phyloP scores from a whole-genome alignment of 331 rosid species.

The Acacia pycnantha region DNA sequence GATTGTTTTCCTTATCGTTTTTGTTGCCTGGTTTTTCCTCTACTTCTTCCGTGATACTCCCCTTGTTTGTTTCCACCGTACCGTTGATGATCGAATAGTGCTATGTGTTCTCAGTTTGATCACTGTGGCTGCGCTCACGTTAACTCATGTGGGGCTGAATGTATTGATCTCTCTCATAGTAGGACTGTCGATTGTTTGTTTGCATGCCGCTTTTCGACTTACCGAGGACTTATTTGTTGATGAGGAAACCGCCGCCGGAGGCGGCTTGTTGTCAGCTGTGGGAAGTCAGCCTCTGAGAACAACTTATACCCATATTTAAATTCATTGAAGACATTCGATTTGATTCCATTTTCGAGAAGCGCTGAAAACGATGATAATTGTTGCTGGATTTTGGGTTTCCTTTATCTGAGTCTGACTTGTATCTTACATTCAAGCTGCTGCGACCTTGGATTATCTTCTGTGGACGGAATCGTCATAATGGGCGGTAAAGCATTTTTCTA shows the following conservation, averaged over 20 bases:
- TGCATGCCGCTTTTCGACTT: not conserved
- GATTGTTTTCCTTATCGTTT: conserved; percentile 43
- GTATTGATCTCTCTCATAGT: not conserved
- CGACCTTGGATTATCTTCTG: not conserved
- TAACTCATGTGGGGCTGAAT: conserved; percentile 8
- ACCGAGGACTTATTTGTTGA: conserved; percentile 8
- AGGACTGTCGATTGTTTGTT: not conserved
- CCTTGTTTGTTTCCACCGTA: not conserved
- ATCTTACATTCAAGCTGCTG: not conserved
- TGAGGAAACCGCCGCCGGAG: conserved; percentile 5
- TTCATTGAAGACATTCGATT: not conserved
- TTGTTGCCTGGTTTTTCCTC: conserved; percentile 49
- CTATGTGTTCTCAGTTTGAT: not conserved
- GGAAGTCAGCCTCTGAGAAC: conserved; percentile 6
- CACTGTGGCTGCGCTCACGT: not conserved
- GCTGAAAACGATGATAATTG: not conserved
- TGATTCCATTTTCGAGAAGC: not conserved
- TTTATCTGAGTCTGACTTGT: not conserved
- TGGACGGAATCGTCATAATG: not conserved
- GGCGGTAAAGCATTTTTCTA: not conserved
- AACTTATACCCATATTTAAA: not conserved
- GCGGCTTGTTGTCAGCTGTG: not conserved
- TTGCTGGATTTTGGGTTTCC: not conserved
- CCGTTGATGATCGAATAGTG: not conserved
- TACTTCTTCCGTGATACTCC: conserved; percentile 19